These are phyloP conservation scores for Lycium ferocissimum DNA, from an alignment of 257 asterid species.

Conservation along the genomic window DNA sequence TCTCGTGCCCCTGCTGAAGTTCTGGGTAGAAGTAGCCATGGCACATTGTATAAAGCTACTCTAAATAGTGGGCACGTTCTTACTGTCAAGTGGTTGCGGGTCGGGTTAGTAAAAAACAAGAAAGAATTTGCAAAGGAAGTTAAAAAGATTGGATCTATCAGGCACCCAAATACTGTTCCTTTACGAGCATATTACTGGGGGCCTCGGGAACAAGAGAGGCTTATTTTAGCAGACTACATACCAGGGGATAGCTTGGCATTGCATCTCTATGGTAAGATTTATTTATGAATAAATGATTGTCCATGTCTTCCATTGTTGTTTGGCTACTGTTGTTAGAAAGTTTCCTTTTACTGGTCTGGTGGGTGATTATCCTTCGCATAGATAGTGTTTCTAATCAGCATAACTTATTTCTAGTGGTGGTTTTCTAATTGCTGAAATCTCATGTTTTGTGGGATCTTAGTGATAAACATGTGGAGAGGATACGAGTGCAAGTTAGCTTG, in stretches of 20 bases:
- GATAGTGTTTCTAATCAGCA: not conserved
- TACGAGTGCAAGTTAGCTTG: not conserved
- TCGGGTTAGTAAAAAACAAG: constrained; percentile 86
- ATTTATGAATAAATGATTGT: not conserved
- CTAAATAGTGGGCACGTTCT: constrained; percentile 80
- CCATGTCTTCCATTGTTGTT: not conserved
- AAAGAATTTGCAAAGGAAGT: constrained; percentile 91
- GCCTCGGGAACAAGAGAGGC: constrained; percentile 90
- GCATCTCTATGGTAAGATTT: constrained; percentile 84
- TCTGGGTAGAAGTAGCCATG: constrained; percentile 95
- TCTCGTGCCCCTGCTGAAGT: constrained; percentile 98
- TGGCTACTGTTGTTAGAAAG: constrained; percentile 12
- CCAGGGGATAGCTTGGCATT: constrained; percentile 89
- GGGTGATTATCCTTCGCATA: not conserved
- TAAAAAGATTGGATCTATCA: constrained; percentile 77
- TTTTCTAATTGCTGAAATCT: not conserved
- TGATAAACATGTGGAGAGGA: constrained; percentile 1
- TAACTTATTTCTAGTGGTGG: constrained; percentile 9
- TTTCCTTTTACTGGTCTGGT: not conserved
- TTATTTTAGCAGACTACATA: constrained; percentile 78
- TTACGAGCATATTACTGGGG: constrained; percentile 95
- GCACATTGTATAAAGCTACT: constrained; percentile 88
- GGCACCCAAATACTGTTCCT: constrained; percentile 64
- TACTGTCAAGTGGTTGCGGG: constrained; percentile 93
- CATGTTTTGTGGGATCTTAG: not conserved